Evolutionary conservation across 2,329 filamentous ascomycete species (phyloP).

Genomic region (Scleromitrula shiraiana): DNA sequence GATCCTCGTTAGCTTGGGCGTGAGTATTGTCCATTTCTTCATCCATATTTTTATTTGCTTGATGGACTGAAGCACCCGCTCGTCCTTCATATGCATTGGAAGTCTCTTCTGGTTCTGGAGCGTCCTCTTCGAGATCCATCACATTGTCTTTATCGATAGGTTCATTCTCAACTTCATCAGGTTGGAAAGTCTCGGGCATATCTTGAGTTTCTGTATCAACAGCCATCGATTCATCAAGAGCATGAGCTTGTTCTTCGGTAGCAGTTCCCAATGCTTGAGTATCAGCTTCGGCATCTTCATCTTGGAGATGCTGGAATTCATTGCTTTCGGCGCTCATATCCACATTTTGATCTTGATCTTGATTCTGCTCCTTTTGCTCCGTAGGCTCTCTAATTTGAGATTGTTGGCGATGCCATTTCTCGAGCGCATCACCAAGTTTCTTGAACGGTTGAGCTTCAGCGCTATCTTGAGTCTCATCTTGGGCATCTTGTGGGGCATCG

Average conservation of each 20-base stretch:
- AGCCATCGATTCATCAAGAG: slow-evolving; percentile 82
- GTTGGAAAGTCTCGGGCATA: slow-evolving; percentile 45
- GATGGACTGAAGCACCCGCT: slow-evolving; percentile 49
- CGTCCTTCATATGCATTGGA: slow-evolving; percentile 46
- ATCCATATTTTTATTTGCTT: slow-evolving; percentile 36
- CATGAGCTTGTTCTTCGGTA: slow-evolving; percentile 76
- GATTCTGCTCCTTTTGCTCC: slow-evolving; percentile 38
- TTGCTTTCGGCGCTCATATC: slow-evolving; percentile 59
- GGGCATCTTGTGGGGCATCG: slow-evolving; percentile 32
- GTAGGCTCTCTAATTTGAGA: slow-evolving; percentile 61
- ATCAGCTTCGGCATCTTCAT: slow-evolving; percentile 75
- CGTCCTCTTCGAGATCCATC: slow-evolving; percentile 34
- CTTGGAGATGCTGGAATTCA: slow-evolving; percentile 90
- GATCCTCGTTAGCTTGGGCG: slow-evolving; percentile 30
- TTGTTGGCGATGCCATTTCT: slow-evolving; percentile 86
- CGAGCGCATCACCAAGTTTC: slow-evolving; percentile 86
- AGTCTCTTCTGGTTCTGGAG: slow-evolving; percentile 35
- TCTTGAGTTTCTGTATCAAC: slow-evolving; percentile 61
- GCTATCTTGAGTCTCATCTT: slow-evolving; percentile 33
- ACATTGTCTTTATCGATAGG: slow-evolving; percentile 38
- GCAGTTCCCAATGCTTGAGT: slow-evolving; percentile 87
- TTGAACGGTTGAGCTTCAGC: slow-evolving; percentile 68
- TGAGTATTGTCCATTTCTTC: slow-evolving; percentile 44
- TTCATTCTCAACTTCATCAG: slow-evolving; percentile 35
- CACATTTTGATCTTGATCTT: slow-evolving; percentile 19